Evolutionary conservation across 371 early-diverging fungal genomes (phyloP).

Genomic region (Coemansia sp.): DNA sequence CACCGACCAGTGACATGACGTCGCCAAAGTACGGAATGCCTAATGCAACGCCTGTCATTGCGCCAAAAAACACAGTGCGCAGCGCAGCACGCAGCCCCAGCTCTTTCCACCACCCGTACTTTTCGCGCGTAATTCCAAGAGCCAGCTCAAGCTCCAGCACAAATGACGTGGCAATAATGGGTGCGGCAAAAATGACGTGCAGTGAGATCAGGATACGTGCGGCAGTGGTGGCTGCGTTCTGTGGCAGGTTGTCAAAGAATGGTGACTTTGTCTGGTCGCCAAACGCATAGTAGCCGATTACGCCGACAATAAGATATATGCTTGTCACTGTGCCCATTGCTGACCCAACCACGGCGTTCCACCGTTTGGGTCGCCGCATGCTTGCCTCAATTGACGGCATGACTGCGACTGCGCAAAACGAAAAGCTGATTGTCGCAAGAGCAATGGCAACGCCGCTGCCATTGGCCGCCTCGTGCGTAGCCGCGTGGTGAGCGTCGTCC

Average conservation of each 20-base stretch:
- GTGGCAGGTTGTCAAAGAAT: constrained; percentile 70
- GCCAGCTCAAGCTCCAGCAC: constrained; percentile 67
- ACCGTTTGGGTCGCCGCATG: constrained; percentile 70
- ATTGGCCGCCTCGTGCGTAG: constrained; percentile 17
- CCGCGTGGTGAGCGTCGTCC: constrained; percentile 13
- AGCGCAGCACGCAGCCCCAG: constrained; percentile 61
- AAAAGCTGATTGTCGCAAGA: constrained; percentile 55
- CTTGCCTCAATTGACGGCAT: constrained; percentile 78
- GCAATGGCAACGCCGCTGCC: constrained; percentile 51
- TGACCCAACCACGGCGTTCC: constrained; percentile 65
- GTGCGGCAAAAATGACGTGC: constrained; percentile 79
- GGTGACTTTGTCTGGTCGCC: constrained; percentile 69
- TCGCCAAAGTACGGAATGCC: constrained; percentile 74
- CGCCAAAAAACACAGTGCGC: constrained; percentile 58
- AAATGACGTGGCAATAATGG: constrained; percentile 77
- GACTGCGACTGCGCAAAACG: constrained; percentile 58
- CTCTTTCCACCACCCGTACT: constrained; percentile 59
- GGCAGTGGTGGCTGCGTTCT: constrained; percentile 60
- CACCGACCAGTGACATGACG: constrained; percentile 79
- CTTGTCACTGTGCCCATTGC: constrained; percentile 67
- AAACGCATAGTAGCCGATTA: constrained; percentile 77
- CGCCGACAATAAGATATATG: constrained; percentile 74
- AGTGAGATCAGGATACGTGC: constrained; percentile 73
- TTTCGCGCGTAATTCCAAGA: constrained; percentile 59
- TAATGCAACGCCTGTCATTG: constrained; percentile 59